Percentiles rank a stretch among this genome's conserved stretches.
These are phyloP conservation scores for Graphilbum fragrans DNA, from an alignment of 2,329 filamentous ascomycete species.

Conservation along the genomic window DNA sequence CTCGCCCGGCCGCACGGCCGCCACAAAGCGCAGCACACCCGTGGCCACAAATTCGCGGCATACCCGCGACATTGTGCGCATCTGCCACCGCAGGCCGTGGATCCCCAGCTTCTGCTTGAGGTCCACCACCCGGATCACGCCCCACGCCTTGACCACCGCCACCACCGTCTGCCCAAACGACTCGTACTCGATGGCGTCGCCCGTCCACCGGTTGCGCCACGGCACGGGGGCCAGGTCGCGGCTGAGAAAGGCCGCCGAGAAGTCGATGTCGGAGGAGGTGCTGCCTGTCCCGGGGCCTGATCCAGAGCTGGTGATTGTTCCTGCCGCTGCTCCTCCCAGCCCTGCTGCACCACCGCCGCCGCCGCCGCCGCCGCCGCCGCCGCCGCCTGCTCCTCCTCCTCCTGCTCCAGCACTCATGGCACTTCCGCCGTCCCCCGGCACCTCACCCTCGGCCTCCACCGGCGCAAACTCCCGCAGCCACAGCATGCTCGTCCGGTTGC, in stretches of 20 bases:
- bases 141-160: conserved; percentile 44
- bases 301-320: no score
- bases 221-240: conserved; percentile 39
- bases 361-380: neutral
- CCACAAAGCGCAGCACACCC: conserved; percentile 44
- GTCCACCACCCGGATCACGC: conserved; percentile 44
- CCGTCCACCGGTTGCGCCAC: conserved; percentile 44
- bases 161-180: conserved; percentile 45
- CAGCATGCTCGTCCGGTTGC: conserved; percentile 50
- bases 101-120: conserved; percentile 46
- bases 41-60: conserved; percentile 44
- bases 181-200: conserved; percentile 44
- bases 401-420: neutral
- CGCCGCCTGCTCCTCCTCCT: neutral
- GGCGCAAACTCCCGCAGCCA: conserved; percentile 46
- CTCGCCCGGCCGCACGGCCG: conserved; percentile 36
- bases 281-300: no score
- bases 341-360: no score
- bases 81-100: conserved; percentile 41
- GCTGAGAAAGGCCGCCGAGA: conserved; percentile 18
- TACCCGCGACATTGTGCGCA: conserved; percentile 46
- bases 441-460: conserved; percentile 23
- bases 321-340: neutral
- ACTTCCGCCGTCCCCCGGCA: neutral
- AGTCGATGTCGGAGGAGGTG: conserved; percentile 14